Conservation (phyloP, 768 basidiomycete genomes). For the Rhizopogon vulgaris region DNA sequence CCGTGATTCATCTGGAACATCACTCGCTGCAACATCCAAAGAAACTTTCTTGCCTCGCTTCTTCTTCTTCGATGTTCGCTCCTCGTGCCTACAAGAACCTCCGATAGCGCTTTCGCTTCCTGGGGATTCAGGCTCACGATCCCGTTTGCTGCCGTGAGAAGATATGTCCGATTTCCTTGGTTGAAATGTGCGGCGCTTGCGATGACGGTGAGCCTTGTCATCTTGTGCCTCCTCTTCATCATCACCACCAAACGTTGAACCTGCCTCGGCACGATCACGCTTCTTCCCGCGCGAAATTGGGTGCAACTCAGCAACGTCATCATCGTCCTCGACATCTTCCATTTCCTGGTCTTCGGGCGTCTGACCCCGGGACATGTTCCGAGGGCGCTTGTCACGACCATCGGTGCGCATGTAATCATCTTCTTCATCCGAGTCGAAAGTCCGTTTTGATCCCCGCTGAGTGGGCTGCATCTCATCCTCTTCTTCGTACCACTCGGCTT, state of each 20-base stretch:
- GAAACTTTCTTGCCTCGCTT: slow-evolving; percentile 46
- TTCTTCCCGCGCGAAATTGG: slow-evolving; percentile 52
- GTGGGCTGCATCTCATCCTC: slow-evolving; percentile 8
- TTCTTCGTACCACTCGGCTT: slow-evolving; percentile 35
- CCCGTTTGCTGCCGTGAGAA: slow-evolving; percentile 59
- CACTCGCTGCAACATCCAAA: slow-evolving; percentile 34
- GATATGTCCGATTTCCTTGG: slow-evolving; percentile 46
- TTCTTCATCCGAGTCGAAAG: slow-evolving; percentile 37
- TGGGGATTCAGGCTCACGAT: slow-evolving; percentile 46
- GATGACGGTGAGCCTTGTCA: slow-evolving; percentile 38
- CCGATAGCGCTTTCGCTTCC: slow-evolving; percentile 25
- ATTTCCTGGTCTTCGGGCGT: slow-evolving; percentile 27
- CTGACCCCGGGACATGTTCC: slow-evolving; percentile 46
- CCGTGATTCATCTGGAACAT: slow-evolving; percentile 40
- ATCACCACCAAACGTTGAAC: slow-evolving; percentile 64
- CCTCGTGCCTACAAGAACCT: slow-evolving; percentile 8
- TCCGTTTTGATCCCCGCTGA: slow-evolving; percentile 47
- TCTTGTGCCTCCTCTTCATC: slow-evolving; percentile 33
- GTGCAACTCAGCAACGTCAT: slow-evolving; percentile 33
- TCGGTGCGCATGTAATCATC: slow-evolving; percentile 31
- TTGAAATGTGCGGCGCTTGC: slow-evolving; percentile 52
- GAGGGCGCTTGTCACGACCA: slow-evolving; percentile 46
- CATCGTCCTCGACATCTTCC: slow-evolving; percentile 37
- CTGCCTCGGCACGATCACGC: slow-evolving; percentile 70
- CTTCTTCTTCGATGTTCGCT: slow-evolving; percentile 31